Conservation (phyloP, 2,329 filamentous ascomycete species). For the Dendryphion nanum region DNA sequence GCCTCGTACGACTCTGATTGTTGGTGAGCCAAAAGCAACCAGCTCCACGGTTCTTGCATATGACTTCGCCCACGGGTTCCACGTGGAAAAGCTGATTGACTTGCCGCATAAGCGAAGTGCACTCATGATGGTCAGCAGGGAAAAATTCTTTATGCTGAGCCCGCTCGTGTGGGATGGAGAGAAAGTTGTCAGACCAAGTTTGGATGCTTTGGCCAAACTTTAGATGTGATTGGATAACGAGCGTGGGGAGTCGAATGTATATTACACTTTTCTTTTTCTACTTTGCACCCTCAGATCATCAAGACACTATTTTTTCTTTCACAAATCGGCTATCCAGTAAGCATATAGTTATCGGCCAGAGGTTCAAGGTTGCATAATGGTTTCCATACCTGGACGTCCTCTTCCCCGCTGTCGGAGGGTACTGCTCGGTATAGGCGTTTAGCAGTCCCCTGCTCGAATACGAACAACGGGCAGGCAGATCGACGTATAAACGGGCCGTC, state of each 20-base stretch:
- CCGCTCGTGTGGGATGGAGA: constrained; percentile 48
- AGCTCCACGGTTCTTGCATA: constrained; percentile 71
- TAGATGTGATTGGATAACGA: constrained; percentile 8
- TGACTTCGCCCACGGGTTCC: constrained; percentile 71
- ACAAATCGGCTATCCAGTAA: too few relatives aligned
- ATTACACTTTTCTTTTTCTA: too few relatives aligned
- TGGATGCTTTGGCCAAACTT: constrained; percentile 33
- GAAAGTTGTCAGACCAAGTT: constrained; percentile 32
- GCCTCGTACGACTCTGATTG: constrained; percentile 53
- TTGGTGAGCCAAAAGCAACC: constrained; percentile 68
- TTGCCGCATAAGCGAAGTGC: constrained; percentile 70
- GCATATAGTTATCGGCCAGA: too few relatives aligned
- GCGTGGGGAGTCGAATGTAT: too few relatives aligned
- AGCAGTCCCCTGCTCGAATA: too few relatives aligned
- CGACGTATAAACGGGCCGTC: neutral
- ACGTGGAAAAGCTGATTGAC: constrained; percentile 70
- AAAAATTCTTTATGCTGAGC: constrained; percentile 68
- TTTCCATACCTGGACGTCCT: too few relatives aligned
- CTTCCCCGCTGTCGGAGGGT: too few relatives aligned
- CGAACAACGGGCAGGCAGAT: too few relatives aligned
- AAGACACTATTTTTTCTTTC: too few relatives aligned
- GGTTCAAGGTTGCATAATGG: too few relatives aligned
- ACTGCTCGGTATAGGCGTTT: too few relatives aligned
- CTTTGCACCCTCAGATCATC: too few relatives aligned
- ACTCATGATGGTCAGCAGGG: constrained; percentile 62